Evolutionary conservation across 2,329 filamentous ascomycete species (phyloP).

Genomic region (Lecanosticta acicola): DNA sequence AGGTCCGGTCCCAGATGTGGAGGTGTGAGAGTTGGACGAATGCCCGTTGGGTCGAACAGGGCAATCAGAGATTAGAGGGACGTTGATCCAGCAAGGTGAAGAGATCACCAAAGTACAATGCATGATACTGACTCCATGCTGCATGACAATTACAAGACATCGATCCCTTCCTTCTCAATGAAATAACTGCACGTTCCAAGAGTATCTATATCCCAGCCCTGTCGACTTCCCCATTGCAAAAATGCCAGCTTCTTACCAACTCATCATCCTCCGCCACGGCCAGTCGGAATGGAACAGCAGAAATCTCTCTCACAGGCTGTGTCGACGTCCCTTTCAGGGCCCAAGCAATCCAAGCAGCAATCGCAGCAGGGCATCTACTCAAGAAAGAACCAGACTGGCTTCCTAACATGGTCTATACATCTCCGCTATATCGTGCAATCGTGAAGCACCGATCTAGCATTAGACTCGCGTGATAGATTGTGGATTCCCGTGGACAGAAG

Average conservation of each 20-base stretch:
- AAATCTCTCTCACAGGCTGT: slow-evolving; percentile 18
- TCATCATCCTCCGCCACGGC: slow-evolving; percentile 17
- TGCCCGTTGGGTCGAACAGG: too few relatives aligned
- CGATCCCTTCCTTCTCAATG: too few relatives aligned
- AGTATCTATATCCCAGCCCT: neutral
- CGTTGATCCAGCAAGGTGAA: too few relatives aligned
- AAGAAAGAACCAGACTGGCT: slow-evolving; percentile 5
- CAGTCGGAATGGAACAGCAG: slow-evolving; percentile 15
- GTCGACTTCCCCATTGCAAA: neutral
- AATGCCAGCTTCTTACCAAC: slow-evolving; percentile 7
- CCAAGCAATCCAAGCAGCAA: slow-evolving; percentile 11
- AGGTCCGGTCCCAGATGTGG: too few relatives aligned
- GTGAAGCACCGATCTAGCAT: slow-evolving; percentile 8
- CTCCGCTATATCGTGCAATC: slow-evolving; percentile 11
- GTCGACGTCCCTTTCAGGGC: slow-evolving; percentile 15
- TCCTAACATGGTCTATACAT: slow-evolving; percentile 12
- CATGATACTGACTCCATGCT: too few relatives aligned
- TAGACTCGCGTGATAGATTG: slow-evolving; percentile 8
- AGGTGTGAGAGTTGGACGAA: too few relatives aligned
- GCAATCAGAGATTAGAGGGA: too few relatives aligned
- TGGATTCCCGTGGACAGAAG: slow-evolving; percentile 9
- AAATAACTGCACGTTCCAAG: too few relatives aligned
- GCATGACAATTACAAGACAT: too few relatives aligned
- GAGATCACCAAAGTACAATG: too few relatives aligned
- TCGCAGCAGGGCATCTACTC: slow-evolving; percentile 11